Evolutionary conservation across 139 green algal species (phyloP).

Genomic region (Coelastrella sp.): DNA sequence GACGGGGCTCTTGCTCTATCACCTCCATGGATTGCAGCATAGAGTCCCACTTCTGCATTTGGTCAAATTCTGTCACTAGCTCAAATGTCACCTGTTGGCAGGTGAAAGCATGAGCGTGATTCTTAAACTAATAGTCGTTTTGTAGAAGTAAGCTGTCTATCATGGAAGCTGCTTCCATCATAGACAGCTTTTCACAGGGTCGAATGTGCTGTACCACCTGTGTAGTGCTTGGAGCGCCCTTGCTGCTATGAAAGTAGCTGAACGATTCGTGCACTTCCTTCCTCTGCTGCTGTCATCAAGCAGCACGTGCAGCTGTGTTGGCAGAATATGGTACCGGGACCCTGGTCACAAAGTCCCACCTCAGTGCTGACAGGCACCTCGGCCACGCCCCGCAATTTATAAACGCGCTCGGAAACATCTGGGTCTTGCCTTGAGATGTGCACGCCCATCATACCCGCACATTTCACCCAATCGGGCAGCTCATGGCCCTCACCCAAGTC

Average conservation of each 20-base stretch:
- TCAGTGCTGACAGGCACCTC: constrained; percentile 34
- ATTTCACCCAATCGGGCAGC: constrained; percentile 32
- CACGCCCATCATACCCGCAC: constrained; percentile 33
- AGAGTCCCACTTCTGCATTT: constrained; percentile 43
- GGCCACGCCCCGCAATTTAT: constrained; percentile 38
- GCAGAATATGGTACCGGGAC: no score
- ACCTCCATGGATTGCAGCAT: constrained; percentile 37
- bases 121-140: no score
- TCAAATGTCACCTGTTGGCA: constrained; percentile 30
- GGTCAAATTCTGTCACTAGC: constrained; percentile 41
- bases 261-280: not conserved
- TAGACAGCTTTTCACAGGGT: not conserved
- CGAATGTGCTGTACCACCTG: not conserved
- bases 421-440: constrained; percentile 28
- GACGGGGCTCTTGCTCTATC: not conserved
- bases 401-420: constrained; percentile 10
- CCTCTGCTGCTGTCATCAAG: not conserved
- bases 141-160: no score
- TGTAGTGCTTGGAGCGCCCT: not conserved
- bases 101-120: not conserved
- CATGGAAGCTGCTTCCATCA: not conserved
- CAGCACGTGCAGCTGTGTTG: no score
- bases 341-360: not conserved
- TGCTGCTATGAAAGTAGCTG: not conserved
- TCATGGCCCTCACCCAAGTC: not conserved